A percentile compares a stretch with the other conserved stretches of the same genome.
These are phyloP conservation scores for Mycena polygramma DNA, from an alignment of 768 basidiomycete species.

Conservation along the genomic window DNA sequence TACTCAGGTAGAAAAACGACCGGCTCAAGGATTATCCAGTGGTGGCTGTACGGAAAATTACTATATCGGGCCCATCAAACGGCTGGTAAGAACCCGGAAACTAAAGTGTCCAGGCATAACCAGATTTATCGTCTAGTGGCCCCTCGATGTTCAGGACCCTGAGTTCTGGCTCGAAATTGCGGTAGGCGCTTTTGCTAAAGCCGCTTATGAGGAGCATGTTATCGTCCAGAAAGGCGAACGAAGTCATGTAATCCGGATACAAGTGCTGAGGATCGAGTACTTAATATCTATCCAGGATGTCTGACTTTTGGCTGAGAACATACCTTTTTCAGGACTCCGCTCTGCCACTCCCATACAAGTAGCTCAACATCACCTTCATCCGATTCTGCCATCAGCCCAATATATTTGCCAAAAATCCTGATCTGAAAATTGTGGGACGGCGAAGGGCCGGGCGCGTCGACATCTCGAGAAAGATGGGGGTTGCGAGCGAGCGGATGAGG, in stretches of 20 bases:
- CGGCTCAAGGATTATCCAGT: too few relatives aligned
- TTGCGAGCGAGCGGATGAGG: constrained; percentile 42
- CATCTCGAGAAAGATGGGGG: constrained; percentile 13
- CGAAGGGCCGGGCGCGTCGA: neutral
- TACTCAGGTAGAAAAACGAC: too few relatives aligned
- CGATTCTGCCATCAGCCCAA: constrained; percentile 45
- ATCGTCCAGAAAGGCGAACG: constrained; percentile 49
- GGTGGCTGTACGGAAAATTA: too few relatives aligned
- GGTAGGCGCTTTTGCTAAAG: too few relatives aligned
- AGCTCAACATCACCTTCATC: constrained; percentile 34
- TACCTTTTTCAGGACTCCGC: constrained; percentile 45
- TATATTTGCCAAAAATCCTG: constrained; percentile 46
- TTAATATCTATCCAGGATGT: neutral
- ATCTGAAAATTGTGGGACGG: constrained; percentile 41
- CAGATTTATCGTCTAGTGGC: neutral
- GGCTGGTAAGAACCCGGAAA: too few relatives aligned
- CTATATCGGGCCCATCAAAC: too few relatives aligned
- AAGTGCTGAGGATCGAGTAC: constrained; percentile 37
- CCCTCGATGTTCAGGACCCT: constrained; percentile 25
- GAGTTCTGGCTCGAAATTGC: constrained; percentile 14
- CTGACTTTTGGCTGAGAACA: constrained; percentile 7
- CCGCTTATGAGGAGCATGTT: constrained; percentile 21
- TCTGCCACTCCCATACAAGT: constrained; percentile 53
- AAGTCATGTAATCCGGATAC: constrained; percentile 39
- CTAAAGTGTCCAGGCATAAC: too few relatives aligned